Conservation (phyloP, 2,329 filamentous ascomycete species). For the Paecilomyces formosus region DNA sequence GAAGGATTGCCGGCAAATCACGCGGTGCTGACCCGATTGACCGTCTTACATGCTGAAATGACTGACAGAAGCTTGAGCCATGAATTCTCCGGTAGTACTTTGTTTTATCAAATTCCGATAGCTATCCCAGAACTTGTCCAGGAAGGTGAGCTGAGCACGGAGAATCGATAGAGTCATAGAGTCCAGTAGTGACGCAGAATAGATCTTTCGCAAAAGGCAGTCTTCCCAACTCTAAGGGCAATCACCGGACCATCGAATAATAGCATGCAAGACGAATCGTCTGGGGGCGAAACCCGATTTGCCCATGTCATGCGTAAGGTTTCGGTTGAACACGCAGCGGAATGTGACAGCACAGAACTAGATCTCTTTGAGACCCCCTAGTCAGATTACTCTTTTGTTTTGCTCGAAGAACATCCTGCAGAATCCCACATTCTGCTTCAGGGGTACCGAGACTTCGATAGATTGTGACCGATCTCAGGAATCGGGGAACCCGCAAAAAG, state of each 20-base stretch:
- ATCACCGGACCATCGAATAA: not conserved
- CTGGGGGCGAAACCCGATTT: not conserved
- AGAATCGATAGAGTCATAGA: not conserved
- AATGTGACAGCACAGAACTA: not conserved
- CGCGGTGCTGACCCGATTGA: not conserved
- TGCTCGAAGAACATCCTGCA: not conserved
- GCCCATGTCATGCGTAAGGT: not conserved
- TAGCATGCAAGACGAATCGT: not conserved
- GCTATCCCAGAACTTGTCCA: not conserved
- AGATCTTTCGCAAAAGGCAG: not conserved
- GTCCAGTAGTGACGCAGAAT: not conserved
- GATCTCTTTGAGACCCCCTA: not conserved
- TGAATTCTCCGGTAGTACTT: not conserved
- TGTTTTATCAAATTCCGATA: not conserved
- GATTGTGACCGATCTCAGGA: not conserved
- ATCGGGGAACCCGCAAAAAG: not conserved
- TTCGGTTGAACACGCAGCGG: not conserved
- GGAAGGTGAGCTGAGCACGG: not conserved
- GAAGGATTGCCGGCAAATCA: not conserved
- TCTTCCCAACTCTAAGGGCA: not conserved
- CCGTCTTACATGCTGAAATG: not conserved
- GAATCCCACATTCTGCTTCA: not conserved
- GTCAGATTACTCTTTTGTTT: not conserved
- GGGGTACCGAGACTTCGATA: not conserved
- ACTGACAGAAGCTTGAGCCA: not conserved